A percentile compares a stretch with the other conserved stretches of the same genome.
Conservation (phyloP, 129 eudicot genomes). For the Centella asiatica region DNA sequence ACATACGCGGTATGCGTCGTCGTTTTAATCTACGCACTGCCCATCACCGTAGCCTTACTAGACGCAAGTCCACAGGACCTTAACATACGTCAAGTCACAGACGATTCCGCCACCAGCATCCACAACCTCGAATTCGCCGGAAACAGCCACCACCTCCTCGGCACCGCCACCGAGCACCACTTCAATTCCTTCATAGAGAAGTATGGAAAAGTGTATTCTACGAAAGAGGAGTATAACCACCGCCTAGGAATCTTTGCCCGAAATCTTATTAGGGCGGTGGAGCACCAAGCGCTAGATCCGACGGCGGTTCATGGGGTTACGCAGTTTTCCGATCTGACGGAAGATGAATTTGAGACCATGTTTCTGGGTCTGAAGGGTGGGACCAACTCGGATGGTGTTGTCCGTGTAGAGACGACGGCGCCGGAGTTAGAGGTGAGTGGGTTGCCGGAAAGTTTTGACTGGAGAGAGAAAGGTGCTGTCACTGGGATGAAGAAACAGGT, state of each 20-base stretch:
- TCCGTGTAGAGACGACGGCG: conserved; percentile 27
- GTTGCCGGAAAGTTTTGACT: conserved; percentile 76
- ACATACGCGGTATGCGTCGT: conserved; percentile 20
- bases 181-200: conserved; percentile 46
- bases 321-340: conserved; percentile 58
- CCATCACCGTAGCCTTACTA: neutral
- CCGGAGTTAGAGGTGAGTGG: conserved; percentile 39
- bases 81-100: conserved; percentile 54
- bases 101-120: conserved; percentile 8
- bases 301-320: conserved; percentile 85
- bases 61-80: conserved; percentile 23
- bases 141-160: conserved; percentile 29
- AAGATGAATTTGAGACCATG: conserved; percentile 58
- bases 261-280: conserved; percentile 64
- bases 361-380: conserved; percentile 49
- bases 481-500: conserved; percentile 93
- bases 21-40: conserved; percentile 34
- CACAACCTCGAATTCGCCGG: neutral
- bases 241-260: conserved; percentile 66
- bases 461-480: conserved; percentile 93
- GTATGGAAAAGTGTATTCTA: conserved; percentile 57
- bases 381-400: conserved; percentile 3
- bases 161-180: conserved; percentile 38
- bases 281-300: conserved; percentile 86
- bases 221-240: conserved; percentile 65